Evolutionary conservation across 1,284 basidiomycete species (phyloP).

Genomic region (Austropuccinia psidii): DNA sequence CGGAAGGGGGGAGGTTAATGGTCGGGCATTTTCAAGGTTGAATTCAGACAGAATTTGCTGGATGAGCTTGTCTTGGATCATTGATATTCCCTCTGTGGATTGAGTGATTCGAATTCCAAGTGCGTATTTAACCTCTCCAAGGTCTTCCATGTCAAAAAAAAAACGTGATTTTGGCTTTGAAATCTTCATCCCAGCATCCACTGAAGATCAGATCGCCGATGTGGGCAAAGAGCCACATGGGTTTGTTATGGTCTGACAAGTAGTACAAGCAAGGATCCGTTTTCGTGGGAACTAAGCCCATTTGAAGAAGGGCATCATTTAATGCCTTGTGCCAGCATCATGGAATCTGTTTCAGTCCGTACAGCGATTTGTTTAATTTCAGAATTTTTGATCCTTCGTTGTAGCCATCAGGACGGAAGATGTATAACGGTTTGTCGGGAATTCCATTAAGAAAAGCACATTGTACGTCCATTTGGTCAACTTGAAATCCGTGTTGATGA

Average conservation of each 20-base stretch:
- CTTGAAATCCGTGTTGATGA: conserved; percentile 44
- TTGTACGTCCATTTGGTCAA: conserved; percentile 51
- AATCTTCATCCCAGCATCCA: not conserved
- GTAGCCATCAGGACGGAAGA: conserved; percentile 45
- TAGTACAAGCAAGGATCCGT: not conserved
- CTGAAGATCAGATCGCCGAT: not conserved
- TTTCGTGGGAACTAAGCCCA: not conserved
- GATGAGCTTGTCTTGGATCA: not conserved
- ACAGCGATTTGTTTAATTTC: not conserved
- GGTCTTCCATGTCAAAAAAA: not conserved
- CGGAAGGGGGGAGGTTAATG: not conserved
- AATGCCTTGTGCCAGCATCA: not conserved
- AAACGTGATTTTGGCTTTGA: not conserved
- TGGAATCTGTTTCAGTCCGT: not conserved
- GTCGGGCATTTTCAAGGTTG: not conserved
- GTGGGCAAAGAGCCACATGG: not conserved
- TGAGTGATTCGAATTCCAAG: not conserved
- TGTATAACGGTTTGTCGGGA: conserved; percentile 50
- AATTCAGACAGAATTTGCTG: not conserved
- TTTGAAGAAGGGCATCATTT: not conserved
- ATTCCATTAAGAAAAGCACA: conserved; percentile 51
- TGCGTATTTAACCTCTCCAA: not conserved
- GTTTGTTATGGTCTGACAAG: not conserved
- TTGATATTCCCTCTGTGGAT: not conserved
- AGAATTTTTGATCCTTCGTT: not conserved